Percentiles rank a stretch among this genome's conserved stretches.
Evolutionary conservation across 495 filamentous ascomycete species (phyloP).

Genomic region (Recurvomyces mirabilis): DNA sequence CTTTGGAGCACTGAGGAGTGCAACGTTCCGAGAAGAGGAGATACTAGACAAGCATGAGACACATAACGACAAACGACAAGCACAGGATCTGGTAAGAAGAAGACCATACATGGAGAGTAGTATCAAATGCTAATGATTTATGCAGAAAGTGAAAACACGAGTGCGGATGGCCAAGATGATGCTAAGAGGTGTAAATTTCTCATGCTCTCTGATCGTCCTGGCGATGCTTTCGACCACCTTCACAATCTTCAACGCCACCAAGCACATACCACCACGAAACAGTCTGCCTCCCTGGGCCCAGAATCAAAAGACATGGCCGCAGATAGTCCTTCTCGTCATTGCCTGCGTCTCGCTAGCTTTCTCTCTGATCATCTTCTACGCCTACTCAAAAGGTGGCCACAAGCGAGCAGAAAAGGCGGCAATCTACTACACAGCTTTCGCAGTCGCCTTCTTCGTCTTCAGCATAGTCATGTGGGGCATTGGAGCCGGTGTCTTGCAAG

Average conservation of each 20-base stretch:
- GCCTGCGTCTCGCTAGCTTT: slow-evolving; percentile 68
- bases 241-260: slow-evolving; percentile 79
- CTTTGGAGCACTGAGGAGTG: slow-evolving; percentile 55
- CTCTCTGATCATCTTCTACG: slow-evolving; percentile 70
- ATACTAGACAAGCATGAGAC: slow-evolving; percentile 69
- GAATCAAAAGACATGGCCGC: slow-evolving; percentile 75
- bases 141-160: slow-evolving; percentile 79
- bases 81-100: slow-evolving; percentile 69
- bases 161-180: slow-evolving; percentile 91
- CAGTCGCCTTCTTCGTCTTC: slow-evolving; percentile 86
- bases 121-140: slow-evolving; percentile 33
- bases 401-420: slow-evolving; percentile 79
- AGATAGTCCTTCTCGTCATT: slow-evolving; percentile 67
- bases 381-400: slow-evolving; percentile 84
- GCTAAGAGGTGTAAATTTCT: slow-evolving; percentile 87
- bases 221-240: slow-evolving; percentile 76
- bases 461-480: slow-evolving; percentile 88
- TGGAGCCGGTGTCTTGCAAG: slow-evolving; percentile 73
- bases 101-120: too few relatives aligned
- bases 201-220: slow-evolving; percentile 89
- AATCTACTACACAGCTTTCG: slow-evolving; percentile 86
- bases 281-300: slow-evolving; percentile 72
- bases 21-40: slow-evolving; percentile 72
- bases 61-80: slow-evolving; percentile 68
- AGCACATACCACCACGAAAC: slow-evolving; percentile 57